These are phyloP conservation scores for Berkeleyomyces rouxiae DNA, from an alignment of 2,329 filamentous ascomycete species.

Conservation along the genomic window DNA sequence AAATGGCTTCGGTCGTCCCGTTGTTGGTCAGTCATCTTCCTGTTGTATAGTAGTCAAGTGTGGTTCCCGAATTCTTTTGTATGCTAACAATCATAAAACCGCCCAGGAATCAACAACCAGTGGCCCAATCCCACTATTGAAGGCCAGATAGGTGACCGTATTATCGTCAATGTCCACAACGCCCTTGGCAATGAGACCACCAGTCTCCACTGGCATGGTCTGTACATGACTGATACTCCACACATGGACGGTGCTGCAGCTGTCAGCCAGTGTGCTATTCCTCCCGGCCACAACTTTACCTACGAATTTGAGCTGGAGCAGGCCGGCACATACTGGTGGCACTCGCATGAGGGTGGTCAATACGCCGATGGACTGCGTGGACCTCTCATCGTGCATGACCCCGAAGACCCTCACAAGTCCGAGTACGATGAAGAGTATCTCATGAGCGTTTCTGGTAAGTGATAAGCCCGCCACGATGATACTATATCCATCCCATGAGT, in stretches of 20 bases:
- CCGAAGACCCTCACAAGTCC: constrained; percentile 27
- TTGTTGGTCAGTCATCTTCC: constrained; percentile 13
- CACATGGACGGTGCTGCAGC: constrained; percentile 42
- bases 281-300: constrained; percentile 33
- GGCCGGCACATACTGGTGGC: constrained; percentile 31
- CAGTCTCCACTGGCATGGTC: constrained; percentile 41
- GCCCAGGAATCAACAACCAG: constrained; percentile 23
- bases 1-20: constrained; percentile 13
- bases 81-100: not conserved
- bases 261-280: constrained; percentile 38
- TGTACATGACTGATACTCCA: constrained; percentile 35
- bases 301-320: constrained; percentile 33
- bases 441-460: constrained; percentile 28
- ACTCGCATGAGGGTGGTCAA: constrained; percentile 23
- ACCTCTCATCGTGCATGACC: constrained; percentile 37
- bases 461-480: not conserved
- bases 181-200: constrained; percentile 35
- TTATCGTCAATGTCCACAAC: constrained; percentile 34
- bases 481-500: not conserved
- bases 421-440: constrained; percentile 36
- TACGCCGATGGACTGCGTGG: constrained; percentile 43
- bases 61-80: not conserved
- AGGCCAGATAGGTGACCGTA: constrained; percentile 22
- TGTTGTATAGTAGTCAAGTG: not conserved
- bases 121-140: constrained; percentile 7